A percentile compares a stretch with the other conserved stretches of the same genome.
Evolutionary conservation across 768 basidiomycete species (phyloP).

Genomic region (Macrolepiota dolichaula): DNA sequence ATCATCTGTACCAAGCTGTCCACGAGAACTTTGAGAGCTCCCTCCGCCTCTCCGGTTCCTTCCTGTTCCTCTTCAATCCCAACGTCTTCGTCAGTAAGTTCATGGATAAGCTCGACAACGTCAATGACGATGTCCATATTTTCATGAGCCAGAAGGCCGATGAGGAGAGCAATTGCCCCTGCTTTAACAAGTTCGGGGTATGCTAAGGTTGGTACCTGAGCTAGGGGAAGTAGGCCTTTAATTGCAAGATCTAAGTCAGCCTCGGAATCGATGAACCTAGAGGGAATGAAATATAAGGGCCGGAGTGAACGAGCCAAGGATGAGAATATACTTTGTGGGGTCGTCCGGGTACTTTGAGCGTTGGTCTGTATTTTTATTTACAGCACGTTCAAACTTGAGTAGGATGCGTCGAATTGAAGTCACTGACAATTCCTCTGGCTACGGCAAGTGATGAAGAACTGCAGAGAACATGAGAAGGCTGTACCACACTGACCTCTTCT

Average conservation of each 20-base stretch:
- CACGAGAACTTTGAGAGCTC: conserved; percentile 71
- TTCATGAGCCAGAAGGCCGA: conserved; percentile 90
- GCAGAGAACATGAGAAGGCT: not conserved
- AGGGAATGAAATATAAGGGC: not conserved
- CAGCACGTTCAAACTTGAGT: conserved; percentile 80
- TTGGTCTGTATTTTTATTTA: conserved; percentile 94
- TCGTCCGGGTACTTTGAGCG: conserved; percentile 94
- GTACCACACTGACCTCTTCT: conserved; percentile 62
- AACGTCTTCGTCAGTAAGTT: conserved; percentile 95
- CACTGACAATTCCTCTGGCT: conserved; percentile 69
- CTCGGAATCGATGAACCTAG: conserved; percentile 98
- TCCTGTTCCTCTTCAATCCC: conserved; percentile 74
- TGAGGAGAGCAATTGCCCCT: conserved; percentile 64
- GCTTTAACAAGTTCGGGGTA: conserved; percentile 88
- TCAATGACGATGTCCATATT: conserved; percentile 98
- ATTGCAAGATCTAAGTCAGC: conserved; percentile 88
- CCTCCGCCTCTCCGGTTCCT: conserved; percentile 53
- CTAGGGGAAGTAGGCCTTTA: conserved; percentile 83
- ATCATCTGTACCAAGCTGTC: conserved; percentile 63
- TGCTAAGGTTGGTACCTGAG: conserved; percentile 77
- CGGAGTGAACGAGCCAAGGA: not conserved
- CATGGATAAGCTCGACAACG: conserved; percentile 87
- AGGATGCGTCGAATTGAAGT: conserved; percentile 71
- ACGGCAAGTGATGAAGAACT: not conserved
- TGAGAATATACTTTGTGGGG: conserved; percentile 69